A percentile compares a stretch with the other conserved stretches of the same genome.
Evolutionary conservation across 1,284 basidiomycete genomes (phyloP).

Genomic region (Blastosporella zonata): DNA sequence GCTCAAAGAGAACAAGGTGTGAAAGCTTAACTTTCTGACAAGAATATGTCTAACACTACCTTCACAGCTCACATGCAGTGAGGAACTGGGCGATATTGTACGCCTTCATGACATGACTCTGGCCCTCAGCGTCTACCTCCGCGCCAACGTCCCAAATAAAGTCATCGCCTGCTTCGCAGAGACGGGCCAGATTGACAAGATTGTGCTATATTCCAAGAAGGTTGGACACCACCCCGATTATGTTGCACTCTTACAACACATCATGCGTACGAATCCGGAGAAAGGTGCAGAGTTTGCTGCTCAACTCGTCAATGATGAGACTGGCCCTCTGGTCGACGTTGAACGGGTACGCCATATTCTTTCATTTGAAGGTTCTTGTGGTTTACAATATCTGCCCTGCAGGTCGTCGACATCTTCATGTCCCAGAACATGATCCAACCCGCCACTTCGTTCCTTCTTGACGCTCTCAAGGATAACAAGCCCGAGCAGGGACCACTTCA

Average conservation of each 20-base stretch:
- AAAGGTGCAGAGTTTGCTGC: slow-evolving; percentile 98
- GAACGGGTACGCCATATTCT: slow-evolving; percentile 64
- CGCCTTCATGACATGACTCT: slow-evolving; percentile 96
- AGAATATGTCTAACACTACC: slow-evolving; percentile 8
- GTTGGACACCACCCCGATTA: slow-evolving; percentile 96
- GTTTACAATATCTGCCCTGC: slow-evolving; percentile 2
- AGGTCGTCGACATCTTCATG: slow-evolving; percentile 99
- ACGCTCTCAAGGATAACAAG: slow-evolving; percentile 99
- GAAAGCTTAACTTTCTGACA: not conserved
- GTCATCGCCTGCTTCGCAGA: slow-evolving; percentile 99
- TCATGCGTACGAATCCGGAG: slow-evolving; percentile 96
- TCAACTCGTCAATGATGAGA: slow-evolving; percentile 94
- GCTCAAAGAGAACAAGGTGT: slow-evolving; percentile 98
- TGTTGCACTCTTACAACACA: slow-evolving; percentile 91
- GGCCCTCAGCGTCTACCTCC: slow-evolving; percentile 97
- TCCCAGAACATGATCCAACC: slow-evolving; percentile 99
- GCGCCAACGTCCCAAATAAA: slow-evolving; percentile 98
- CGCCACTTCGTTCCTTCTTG: slow-evolving; percentile 96
- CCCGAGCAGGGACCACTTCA: slow-evolving; percentile 97
- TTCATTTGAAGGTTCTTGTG: not conserved
- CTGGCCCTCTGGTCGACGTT: slow-evolving; percentile 90
- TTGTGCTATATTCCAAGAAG: slow-evolving; percentile 97
- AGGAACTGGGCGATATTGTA: slow-evolving; percentile 98
- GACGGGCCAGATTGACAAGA: slow-evolving; percentile 98
- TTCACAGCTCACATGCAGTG: slow-evolving; percentile 88